Percentiles rank a stretch among this genome's conserved stretches.
Evolutionary conservation across 129 eudicot species (phyloP).

Genomic region (Mikania micrantha): DNA sequence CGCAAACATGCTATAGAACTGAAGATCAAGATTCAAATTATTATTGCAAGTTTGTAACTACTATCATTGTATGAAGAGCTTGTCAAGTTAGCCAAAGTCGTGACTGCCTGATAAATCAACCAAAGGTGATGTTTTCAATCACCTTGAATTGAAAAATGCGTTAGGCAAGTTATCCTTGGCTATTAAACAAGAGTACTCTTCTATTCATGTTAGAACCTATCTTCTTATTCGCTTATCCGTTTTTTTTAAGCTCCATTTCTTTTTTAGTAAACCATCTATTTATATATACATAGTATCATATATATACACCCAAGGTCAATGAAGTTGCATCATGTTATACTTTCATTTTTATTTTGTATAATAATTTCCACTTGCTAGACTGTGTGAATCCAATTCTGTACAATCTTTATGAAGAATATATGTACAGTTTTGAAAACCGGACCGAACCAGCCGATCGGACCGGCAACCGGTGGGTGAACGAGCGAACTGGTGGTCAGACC

Average conservation of each 20-base stretch:
- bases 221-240: neutral
- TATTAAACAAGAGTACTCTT: slow-evolving; percentile 22
- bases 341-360: slow-evolving; percentile 1
- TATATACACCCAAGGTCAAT: neutral
- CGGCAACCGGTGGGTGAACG: too few species aligned
- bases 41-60: too few species aligned
- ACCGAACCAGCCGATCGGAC: too few species aligned
- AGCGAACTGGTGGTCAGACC: too few species aligned
- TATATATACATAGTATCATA: too few species aligned
- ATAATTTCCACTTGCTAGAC: slow-evolving; percentile 2
- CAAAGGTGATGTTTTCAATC: slow-evolving; percentile 12
- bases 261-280: neutral
- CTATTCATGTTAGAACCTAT: slow-evolving; percentile 18
- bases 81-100: slow-evolving; percentile 23
- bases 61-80: slow-evolving; percentile 2
- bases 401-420: neutral
- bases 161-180: slow-evolving; percentile 33
- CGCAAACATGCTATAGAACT: too few species aligned
- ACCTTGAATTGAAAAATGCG: slow-evolving; percentile 13
- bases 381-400: slow-evolving; percentile 11
- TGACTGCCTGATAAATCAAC: slow-evolving; percentile 15
- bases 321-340: neutral
- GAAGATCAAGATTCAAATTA: too few species aligned
- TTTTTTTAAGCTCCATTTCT: too few species aligned
- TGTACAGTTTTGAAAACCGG: too few species aligned